Percentiles rank a stretch among this genome's conserved stretches.
Conservation (phyloP, 345 rosid species). For the Lepidium aucheri region DNA sequence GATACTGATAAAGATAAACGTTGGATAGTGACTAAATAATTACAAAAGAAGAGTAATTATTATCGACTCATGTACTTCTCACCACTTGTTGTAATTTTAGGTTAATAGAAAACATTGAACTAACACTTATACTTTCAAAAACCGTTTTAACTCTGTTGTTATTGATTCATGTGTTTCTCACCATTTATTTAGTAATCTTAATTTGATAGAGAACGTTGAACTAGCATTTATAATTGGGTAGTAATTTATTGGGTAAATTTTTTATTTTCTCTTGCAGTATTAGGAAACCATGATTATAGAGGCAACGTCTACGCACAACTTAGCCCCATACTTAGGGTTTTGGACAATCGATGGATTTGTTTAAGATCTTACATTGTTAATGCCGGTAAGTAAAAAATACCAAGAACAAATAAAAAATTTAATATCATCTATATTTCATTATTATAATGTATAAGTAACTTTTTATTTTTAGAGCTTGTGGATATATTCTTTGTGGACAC, state of each 20-base stretch:
- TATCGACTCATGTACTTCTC: too few species aligned
- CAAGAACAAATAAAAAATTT: neutral
- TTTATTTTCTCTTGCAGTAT: slow-evolving; percentile 22
- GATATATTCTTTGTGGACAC: slow-evolving; percentile 64
- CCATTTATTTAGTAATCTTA: too few species aligned
- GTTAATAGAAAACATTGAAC: too few species aligned
- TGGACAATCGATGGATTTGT: slow-evolving; percentile 51
- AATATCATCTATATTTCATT: neutral
- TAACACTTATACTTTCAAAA: too few species aligned
- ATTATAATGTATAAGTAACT: neutral
- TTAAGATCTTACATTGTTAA: slow-evolving; percentile 38
- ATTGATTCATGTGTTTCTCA: too few species aligned
- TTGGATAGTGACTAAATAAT: too few species aligned
- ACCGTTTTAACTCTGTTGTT: too few species aligned
- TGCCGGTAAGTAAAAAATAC: slow-evolving; percentile 28
- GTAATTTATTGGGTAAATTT: neutral
- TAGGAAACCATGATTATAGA: slow-evolving; percentile 63
- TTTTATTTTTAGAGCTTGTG: slow-evolving; percentile 30
- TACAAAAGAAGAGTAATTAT: too few species aligned
- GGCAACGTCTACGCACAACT: slow-evolving; percentile 50
- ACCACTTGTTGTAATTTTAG: too few species aligned
- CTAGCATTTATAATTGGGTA: too few species aligned
- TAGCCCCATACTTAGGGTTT: slow-evolving; percentile 31
- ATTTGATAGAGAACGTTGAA: too few species aligned
- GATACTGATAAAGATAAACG: too few species aligned